These are phyloP conservation scores for Microbotryomycetes sp. DNA, from an alignment of 1,284 basidiomycete species.

Conservation along the genomic window DNA sequence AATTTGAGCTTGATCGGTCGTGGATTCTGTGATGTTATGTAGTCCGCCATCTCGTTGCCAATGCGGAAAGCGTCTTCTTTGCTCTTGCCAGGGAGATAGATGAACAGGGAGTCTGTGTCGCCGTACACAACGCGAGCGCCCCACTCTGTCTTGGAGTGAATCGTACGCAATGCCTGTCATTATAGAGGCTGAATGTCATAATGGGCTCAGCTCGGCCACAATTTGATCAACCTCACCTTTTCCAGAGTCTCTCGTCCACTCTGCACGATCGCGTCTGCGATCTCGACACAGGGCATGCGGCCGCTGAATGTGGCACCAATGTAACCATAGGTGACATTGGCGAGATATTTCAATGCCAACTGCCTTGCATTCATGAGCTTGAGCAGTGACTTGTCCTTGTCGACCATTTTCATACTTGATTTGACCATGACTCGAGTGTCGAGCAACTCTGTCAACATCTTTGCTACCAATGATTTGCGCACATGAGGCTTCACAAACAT, in stretches of 20 bases:
- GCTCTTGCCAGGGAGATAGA: conserved; percentile 79
- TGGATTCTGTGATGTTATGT: conserved; percentile 79
- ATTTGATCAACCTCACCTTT: conserved; percentile 55
- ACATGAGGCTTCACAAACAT: conserved; percentile 84
- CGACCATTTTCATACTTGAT: conserved; percentile 78
- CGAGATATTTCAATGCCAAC: conserved; percentile 73
- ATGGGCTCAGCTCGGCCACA: not conserved
- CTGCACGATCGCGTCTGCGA: conserved; percentile 96
- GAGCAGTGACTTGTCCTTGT: conserved; percentile 68
- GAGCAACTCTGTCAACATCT: conserved; percentile 88
- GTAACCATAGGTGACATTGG: conserved; percentile 92
- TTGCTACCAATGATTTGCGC: conserved; percentile 73
- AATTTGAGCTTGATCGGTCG: conserved; percentile 92
- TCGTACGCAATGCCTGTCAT: conserved; percentile 64
- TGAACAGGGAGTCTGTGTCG: conserved; percentile 94
- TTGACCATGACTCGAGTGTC: conserved; percentile 99
- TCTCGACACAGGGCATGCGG: conserved; percentile 95
- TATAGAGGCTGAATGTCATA: conserved; percentile 3
- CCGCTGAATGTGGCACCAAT: conserved; percentile 89
- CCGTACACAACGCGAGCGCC: conserved; percentile 90
- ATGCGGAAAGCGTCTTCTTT: conserved; percentile 90
- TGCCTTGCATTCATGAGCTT: conserved; percentile 80
- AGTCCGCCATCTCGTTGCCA: conserved; percentile 84
- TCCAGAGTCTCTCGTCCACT: conserved; percentile 91
- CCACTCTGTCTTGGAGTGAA: conserved; percentile 75